Evolutionary conservation across 305 asterid genomes (phyloP).

Genomic region (Solanum hybrid): DNA sequence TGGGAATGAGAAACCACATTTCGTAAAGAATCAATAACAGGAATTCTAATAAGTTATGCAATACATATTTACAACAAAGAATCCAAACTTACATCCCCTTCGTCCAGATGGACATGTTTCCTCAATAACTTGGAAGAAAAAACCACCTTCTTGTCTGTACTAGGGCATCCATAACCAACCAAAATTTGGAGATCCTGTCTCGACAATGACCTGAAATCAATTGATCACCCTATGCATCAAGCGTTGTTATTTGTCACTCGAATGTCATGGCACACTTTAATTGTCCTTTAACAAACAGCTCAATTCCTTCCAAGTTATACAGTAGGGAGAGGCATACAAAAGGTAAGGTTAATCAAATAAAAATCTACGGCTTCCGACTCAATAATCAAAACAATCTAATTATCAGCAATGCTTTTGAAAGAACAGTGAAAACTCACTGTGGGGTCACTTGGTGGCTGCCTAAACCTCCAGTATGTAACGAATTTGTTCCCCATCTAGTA

Average conservation of each 20-base stretch:
- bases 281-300: neutral
- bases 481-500: neutral
- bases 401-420: neutral
- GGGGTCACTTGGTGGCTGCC: neutral
- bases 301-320: neutral
- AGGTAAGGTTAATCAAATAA: neutral
- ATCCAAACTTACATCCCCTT: slow-evolving; percentile 86
- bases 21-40: neutral
- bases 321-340: neutral
- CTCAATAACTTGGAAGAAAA: slow-evolving; percentile 74
- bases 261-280: neutral
- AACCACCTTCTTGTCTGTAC: slow-evolving; percentile 63
- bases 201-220: slow-evolving; percentile 77
- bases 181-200: slow-evolving; percentile 85
- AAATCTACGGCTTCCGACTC: neutral
- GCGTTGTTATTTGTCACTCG: neutral
- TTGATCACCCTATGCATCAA: neutral
- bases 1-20: neutral
- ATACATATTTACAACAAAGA: neutral
- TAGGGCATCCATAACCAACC: slow-evolving; percentile 96
- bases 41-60: neutral
- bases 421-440: neutral
- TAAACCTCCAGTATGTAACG: neutral
- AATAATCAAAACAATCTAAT: neutral
- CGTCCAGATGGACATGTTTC: slow-evolving; percentile 77